Percentiles rank a stretch among this genome's conserved stretches.
These are phyloP conservation scores for Colletotrichum sp. DNA, from an alignment of 2,329 filamentous ascomycete genomes.

Conservation along the genomic window DNA sequence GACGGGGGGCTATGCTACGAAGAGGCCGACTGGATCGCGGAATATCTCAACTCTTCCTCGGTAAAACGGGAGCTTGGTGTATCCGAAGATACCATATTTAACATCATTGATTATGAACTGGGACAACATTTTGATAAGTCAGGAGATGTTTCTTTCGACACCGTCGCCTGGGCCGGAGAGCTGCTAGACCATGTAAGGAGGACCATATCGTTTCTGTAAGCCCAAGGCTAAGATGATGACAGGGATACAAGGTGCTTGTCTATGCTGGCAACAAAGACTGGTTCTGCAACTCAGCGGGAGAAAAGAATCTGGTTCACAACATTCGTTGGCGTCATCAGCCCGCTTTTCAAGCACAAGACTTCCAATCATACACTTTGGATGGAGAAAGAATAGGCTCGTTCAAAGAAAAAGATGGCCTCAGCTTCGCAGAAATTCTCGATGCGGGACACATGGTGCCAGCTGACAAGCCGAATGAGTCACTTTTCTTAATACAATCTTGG, in stretches of 20 bases:
- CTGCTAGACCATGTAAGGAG: not conserved
- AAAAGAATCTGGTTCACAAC: not conserved
- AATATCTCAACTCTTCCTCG: not conserved
- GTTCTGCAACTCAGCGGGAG: not conserved
- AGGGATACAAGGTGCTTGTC: not conserved
- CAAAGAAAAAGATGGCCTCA: not conserved
- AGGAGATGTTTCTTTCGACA: not conserved
- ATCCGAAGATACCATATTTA: not conserved
- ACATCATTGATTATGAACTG: not conserved
- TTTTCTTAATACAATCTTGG: not conserved
- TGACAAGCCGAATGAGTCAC: not conserved
- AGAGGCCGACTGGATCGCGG: not conserved
- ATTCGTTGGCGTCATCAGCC: not conserved
- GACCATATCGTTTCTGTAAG: not conserved
- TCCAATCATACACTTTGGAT: not conserved
- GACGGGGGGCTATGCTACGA: not conserved
- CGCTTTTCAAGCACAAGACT: not conserved
- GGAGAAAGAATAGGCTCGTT: not conserved
- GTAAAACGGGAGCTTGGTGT: not conserved
- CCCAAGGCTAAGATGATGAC: not conserved
- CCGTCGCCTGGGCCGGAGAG: not conserved
- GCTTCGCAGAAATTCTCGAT: not conserved
- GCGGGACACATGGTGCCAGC: slow-evolving; percentile 3
- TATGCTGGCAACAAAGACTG: slow-evolving; percentile 3
- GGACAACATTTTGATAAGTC: not conserved